Conservation (phyloP, 140 eudicot species). For the Stevia rebaudiana region DNA sequence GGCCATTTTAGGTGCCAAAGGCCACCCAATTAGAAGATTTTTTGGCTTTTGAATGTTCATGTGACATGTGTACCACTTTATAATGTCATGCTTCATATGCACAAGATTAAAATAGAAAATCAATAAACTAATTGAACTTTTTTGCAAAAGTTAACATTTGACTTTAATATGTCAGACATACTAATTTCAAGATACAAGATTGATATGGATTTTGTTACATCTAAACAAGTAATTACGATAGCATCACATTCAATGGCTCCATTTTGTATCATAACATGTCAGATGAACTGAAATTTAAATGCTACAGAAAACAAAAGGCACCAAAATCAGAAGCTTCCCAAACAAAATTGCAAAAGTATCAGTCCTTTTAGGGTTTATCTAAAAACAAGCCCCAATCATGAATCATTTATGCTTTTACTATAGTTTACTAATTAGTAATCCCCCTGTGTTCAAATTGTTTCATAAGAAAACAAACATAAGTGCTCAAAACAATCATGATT, state of each 20-base stretch:
- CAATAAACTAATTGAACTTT: conserved; percentile 14
- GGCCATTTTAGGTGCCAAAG: neutral
- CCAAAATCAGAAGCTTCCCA: neutral
- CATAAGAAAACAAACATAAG: too few relatives aligned
- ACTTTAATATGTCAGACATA: conserved; percentile 12
- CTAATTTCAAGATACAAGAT: neutral
- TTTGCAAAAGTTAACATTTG: conserved; percentile 15
- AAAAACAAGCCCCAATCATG: neutral
- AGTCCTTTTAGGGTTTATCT: conserved; percentile 14
- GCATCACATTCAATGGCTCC: neutral
- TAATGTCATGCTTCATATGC: neutral
- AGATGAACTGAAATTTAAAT: neutral
- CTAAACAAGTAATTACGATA: neutral
- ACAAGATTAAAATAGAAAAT: neutral
- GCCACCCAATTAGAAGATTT: neutral
- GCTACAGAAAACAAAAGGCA: neutral
- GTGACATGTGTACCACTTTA: neutral
- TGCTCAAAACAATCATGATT: neutral
- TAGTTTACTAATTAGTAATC: neutral
- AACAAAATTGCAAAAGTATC: neutral
- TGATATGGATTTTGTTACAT: neutral
- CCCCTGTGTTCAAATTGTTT: neutral
- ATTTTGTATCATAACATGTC: neutral
- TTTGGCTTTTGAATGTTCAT: conserved; percentile 1
- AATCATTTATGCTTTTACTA: neutral